Percentiles rank a stretch among this genome's conserved stretches.
These are phyloP conservation scores for Monosporascus cannonballus DNA, from an alignment of 2,329 filamentous ascomycete species.

Conservation along the genomic window DNA sequence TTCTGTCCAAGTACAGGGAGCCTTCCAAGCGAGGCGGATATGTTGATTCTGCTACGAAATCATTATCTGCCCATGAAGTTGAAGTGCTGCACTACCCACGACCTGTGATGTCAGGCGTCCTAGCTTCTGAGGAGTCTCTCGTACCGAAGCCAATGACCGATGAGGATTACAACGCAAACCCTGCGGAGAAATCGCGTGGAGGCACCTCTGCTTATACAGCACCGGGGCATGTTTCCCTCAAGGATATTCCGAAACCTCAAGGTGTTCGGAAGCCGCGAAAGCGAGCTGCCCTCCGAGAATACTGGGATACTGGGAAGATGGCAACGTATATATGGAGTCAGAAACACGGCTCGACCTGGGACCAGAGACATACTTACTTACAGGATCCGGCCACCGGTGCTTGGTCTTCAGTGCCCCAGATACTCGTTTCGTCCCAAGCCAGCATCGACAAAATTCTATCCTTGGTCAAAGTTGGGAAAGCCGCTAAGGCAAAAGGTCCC, in stretches of 20 bases:
- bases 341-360: conserved; percentile 17
- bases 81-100: conserved; percentile 20
- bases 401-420: conserved; percentile 17
- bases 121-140: conserved; percentile 6
- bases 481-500: neutral
- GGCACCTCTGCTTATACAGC: neutral
- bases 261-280: conserved; percentile 6
- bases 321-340: conserved; percentile 23
- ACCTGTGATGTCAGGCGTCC: conserved; percentile 23
- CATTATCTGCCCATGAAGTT: conserved; percentile 21
- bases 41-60: conserved; percentile 2
- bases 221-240: conserved; percentile 1
- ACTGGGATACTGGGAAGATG: conserved; percentile 20
- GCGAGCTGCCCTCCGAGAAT: conserved; percentile 12
- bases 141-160: neutral
- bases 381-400: conserved; percentile 20
- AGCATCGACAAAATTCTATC: conserved; percentile 15
- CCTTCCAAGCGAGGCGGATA: neutral
- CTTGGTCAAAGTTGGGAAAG: conserved; percentile 8
- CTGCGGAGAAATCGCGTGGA: conserved; percentile 11
- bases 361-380: conserved; percentile 12
- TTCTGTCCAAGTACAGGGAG: conserved; percentile 18
- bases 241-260: conserved; percentile 18
- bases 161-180: conserved; percentile 9
- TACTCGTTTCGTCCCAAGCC: conserved; percentile 1